Conservation (phyloP, 1,284 basidiomycete genomes). For the Fomitopsis betulina region DNA sequence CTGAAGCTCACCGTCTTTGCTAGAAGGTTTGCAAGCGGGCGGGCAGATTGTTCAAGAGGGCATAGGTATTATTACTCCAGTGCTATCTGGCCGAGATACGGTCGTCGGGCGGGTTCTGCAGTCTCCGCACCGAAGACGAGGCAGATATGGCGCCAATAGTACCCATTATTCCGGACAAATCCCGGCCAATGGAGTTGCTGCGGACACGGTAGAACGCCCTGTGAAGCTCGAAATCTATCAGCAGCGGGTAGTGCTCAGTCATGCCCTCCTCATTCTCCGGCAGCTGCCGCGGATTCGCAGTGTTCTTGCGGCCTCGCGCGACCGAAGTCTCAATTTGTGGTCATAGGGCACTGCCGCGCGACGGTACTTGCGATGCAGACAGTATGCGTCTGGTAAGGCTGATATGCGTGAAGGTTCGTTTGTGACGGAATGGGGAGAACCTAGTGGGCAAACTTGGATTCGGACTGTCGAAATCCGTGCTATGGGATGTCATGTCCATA, state of each 20-base stretch:
- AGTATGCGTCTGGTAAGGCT: no score
- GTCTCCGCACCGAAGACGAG: not conserved
- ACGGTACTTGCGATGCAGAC: no score
- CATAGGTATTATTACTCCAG: not conserved
- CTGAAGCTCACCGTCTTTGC: not conserved
- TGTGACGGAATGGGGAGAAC: no score
- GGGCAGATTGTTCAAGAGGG: not conserved
- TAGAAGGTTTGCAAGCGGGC: not conserved
- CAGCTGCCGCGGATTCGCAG: not conserved
- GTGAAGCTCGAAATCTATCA: not conserved
- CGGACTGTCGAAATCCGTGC: not conserved
- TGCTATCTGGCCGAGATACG: not conserved
- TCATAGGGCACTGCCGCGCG: not conserved
- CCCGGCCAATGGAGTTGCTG: not conserved
- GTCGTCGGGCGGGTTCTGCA: not conserved
- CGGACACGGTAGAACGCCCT: not conserved
- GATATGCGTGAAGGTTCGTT: no score
- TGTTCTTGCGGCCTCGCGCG: not conserved
- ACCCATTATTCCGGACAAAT: not conserved
- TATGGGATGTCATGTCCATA: not conserved
- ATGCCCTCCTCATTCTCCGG: not conserved
- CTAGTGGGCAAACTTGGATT: not conserved
- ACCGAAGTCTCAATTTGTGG: not conserved
- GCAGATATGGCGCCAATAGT: not conserved
- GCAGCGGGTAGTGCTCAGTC: not conserved